Conservation (phyloP, 345 rosid genomes). For the Salix udensis region DNA sequence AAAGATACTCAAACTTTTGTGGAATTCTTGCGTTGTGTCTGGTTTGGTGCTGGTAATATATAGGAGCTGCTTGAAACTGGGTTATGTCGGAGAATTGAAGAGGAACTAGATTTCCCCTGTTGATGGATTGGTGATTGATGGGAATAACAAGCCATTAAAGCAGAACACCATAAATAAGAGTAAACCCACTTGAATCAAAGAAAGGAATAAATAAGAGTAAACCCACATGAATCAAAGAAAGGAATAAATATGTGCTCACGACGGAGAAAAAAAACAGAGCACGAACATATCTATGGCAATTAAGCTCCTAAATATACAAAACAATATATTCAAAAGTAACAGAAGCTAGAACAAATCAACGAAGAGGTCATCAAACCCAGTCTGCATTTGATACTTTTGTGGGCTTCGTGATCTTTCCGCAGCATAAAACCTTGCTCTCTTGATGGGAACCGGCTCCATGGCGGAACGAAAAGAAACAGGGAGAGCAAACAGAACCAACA, state of each 20-base stretch:
- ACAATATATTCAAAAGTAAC: neutral
- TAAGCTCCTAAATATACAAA: neutral
- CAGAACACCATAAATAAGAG: neutral
- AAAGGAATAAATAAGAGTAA: neutral
- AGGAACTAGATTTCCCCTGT: neutral
- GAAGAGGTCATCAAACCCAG: neutral
- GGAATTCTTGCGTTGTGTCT: neutral
- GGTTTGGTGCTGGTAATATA: neutral
- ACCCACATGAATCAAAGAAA: neutral
- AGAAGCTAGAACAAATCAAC: neutral
- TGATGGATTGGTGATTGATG: neutral
- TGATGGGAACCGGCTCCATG: neutral
- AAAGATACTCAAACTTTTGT: neutral
- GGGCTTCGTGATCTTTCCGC: neutral
- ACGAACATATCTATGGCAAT: neutral
- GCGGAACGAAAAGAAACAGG: neutral
- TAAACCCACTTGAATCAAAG: neutral
- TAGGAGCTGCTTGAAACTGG: neutral
- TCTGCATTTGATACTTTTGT: neutral
- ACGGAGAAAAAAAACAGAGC: neutral
- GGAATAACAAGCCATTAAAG: neutral
- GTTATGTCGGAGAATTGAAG: neutral
- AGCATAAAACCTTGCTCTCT: neutral
- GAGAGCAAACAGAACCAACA: conserved; percentile 11
- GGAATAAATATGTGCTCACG: neutral